Evolutionary conservation across 768 basidiomycete species (phyloP).

Genomic region (Amanita rimosa): DNA sequence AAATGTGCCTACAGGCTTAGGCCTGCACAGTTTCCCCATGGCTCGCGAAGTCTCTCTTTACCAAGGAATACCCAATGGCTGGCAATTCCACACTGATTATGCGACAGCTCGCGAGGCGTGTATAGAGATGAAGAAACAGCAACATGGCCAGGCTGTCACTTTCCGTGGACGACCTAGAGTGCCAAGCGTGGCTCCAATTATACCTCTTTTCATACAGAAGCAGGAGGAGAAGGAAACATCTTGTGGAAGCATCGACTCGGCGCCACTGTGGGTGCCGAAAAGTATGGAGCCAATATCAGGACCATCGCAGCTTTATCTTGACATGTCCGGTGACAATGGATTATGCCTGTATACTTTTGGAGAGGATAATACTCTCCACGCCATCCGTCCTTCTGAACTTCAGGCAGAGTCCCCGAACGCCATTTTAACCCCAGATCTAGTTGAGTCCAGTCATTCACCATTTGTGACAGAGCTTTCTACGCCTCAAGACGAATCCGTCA

Average conservation of each 20-base stretch:
- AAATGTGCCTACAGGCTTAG: not conserved
- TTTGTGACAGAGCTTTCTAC: not conserved
- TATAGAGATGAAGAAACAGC: constrained; percentile 18
- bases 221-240: not conserved
- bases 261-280: not conserved
- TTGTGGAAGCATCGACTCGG: not conserved
- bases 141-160: not conserved
- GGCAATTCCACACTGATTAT: constrained; percentile 30
- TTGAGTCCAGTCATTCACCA: not conserved
- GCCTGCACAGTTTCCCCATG: constrained; percentile 22
- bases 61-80: constrained; percentile 34
- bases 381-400: not conserved
- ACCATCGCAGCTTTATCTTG: not conserved
- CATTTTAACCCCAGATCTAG: not conserved
- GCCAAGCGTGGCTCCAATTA: constrained; percentile 28
- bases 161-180: constrained; percentile 19
- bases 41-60: constrained; percentile 35
- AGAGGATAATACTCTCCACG: not conserved
- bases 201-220: not conserved
- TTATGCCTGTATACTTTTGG: not conserved
- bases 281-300: not conserved
- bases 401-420: not conserved
- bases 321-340: not conserved
- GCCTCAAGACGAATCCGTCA: constrained; percentile 1
- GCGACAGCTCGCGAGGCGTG: constrained; percentile 24